Evolutionary conservation across 257 asterid species (phyloP).

Genomic region (Rubia yunnanensis): DNA sequence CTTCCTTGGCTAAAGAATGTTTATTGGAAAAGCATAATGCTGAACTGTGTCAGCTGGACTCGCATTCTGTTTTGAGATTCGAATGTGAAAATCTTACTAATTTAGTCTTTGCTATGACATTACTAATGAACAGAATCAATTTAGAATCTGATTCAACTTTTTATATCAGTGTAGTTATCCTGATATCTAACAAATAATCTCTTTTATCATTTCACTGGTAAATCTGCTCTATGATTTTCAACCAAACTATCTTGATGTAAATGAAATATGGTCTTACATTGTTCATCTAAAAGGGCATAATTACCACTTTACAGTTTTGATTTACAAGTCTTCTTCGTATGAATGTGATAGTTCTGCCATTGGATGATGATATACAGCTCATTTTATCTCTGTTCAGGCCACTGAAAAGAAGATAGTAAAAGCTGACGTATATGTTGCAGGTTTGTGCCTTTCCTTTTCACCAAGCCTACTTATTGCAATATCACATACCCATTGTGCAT

Average conservation of each 20-base stretch:
- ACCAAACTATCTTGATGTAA: neutral
- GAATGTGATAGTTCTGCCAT: neutral
- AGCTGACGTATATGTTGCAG: constrained; percentile 98
- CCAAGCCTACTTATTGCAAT: constrained; percentile 10
- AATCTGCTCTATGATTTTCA: neutral
- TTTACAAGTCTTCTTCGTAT: neutral
- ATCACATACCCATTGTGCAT: constrained; percentile 7
- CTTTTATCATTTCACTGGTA: neutral
- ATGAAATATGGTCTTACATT: neutral
- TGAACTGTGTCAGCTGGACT: neutral
- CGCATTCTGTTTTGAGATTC: neutral
- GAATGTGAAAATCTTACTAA: neutral
- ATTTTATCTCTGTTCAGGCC: constrained; percentile 48
- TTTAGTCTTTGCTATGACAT: neutral
- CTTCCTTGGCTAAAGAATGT: constrained; percentile 1
- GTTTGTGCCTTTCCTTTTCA: constrained; percentile 33
- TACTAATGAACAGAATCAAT: neutral
- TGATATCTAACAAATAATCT: neutral
- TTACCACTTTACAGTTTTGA: neutral
- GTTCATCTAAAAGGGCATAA: neutral
- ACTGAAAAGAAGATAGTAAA: constrained; percentile 74
- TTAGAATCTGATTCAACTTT: neutral
- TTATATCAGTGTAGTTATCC: neutral
- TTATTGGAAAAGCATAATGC: neutral
- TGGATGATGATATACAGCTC: constrained; percentile 5